Evolutionary conservation across 2,329 filamentous ascomycete species (phyloP).

Genomic region (Trichothecium roseum): DNA sequence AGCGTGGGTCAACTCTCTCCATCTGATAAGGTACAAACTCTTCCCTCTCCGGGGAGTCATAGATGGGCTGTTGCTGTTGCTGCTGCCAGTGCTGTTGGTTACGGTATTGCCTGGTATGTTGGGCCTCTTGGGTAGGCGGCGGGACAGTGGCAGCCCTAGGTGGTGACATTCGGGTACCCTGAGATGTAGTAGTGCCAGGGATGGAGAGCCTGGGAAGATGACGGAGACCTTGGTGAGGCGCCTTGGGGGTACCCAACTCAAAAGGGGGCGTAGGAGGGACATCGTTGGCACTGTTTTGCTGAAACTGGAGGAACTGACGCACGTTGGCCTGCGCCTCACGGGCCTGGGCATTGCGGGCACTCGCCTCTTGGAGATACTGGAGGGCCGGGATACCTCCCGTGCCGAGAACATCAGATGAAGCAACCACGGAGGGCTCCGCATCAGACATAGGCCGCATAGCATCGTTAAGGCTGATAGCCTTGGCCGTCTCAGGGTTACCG

Average conservation of each 20-base stretch:
- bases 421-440: conserved; percentile 70
- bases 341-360: conserved; percentile 56
- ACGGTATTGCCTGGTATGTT: conserved; percentile 8
- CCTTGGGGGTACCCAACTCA: conserved; percentile 44
- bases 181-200: conserved; percentile 27
- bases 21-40: conserved; percentile 40
- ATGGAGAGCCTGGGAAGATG: conserved; percentile 54
- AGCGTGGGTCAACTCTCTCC: conserved; percentile 38
- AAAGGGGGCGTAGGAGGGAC: conserved; percentile 63
- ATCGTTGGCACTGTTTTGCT: conserved; percentile 47
- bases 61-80: conserved; percentile 11
- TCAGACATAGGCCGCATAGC: conserved; percentile 60
- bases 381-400: conserved; percentile 53
- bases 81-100: conserved; percentile 9
- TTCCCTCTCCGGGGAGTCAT: conserved; percentile 11
- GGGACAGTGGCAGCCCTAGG: conserved; percentile 18
- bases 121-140: conserved; percentile 14
- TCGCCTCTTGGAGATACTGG: conserved; percentile 61
- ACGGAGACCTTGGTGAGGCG: conserved; percentile 45
- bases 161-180: conserved; percentile 10
- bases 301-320: conserved; percentile 80
- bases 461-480: conserved; percentile 42
- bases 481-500: conserved; percentile 60
- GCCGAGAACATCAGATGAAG: conserved; percentile 83
- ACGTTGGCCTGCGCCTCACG: conserved; percentile 89